A percentile compares a stretch with the other conserved stretches of the same genome.
phyloP scores from a whole-genome alignment of 495 filamentous ascomycete genomes.

The Penicillium salamii region DNA sequence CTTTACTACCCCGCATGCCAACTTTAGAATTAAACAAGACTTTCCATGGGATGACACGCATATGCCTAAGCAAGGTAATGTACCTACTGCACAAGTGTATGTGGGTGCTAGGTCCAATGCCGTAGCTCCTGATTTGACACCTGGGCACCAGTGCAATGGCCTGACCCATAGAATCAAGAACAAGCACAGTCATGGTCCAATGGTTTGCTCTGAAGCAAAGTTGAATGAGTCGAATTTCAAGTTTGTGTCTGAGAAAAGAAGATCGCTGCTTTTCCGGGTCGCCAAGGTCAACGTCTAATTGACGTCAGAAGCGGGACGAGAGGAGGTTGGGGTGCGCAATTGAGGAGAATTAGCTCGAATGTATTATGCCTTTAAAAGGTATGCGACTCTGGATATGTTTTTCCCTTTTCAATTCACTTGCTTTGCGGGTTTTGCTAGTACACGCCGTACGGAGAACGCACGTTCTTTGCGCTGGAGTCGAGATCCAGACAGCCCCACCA shows the following conservation, averaged over 20 bases:
- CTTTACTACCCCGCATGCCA: no score
- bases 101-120: no score
- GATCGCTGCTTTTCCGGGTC: conserved; percentile 18
- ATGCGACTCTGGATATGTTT: neutral
- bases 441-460: neutral
- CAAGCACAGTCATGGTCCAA: neutral
- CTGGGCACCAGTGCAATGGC: neutral
- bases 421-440: conserved; percentile 1
- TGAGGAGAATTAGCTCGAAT: neutral
- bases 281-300: conserved; percentile 24
- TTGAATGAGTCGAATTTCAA: neutral
- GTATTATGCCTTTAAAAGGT: conserved; percentile 2
- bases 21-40: no score
- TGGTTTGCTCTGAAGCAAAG: neutral
- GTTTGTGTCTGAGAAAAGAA: conserved; percentile 7
- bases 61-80: neutral
- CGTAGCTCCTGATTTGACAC: no score
- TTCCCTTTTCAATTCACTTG: neutral
- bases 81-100: no score
- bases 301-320: conserved; percentile 28
- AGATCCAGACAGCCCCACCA: conserved; percentile 4
- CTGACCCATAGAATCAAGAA: neutral
- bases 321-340: conserved; percentile 9
- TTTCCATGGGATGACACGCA: conserved; percentile 3
- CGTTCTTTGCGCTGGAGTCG: neutral